A percentile compares a stretch with the other conserved stretches of the same genome.
Evolutionary conservation across 768 basidiomycete species (phyloP).

Genomic region (Serendipita vermifera): DNA sequence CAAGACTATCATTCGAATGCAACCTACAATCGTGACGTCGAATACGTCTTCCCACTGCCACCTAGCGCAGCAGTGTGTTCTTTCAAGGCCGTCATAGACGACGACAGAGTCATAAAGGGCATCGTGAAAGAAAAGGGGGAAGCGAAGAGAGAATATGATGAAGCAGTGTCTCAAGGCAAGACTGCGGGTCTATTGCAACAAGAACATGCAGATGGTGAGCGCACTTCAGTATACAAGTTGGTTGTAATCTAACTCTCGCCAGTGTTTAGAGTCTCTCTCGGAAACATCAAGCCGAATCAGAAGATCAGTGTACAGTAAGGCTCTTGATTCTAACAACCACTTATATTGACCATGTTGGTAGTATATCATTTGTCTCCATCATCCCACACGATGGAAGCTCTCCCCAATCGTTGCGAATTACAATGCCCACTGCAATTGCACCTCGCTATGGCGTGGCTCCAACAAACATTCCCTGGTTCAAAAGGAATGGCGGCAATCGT

Average conservation of each 20-base stretch:
- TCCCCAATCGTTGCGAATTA: constrained; percentile 22
- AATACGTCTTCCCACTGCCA: constrained; percentile 50
- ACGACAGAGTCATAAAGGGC: constrained; percentile 33
- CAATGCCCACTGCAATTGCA: constrained; percentile 13
- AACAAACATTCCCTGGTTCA: not conserved
- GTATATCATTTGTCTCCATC: constrained; percentile 12
- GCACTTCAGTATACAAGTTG: not conserved
- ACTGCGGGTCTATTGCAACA: constrained; percentile 14
- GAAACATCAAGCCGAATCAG: constrained; percentile 8
- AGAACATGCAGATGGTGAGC: constrained; percentile 4
- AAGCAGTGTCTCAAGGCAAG: constrained; percentile 14
- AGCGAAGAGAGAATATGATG: constrained; percentile 13
- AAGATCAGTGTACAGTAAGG: constrained; percentile 11
- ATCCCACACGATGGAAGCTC: constrained; percentile 19
- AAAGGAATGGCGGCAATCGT: not conserved
- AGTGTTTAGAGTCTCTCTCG: constrained; percentile 11
- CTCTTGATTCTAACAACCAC: not conserved
- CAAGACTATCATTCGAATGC: constrained; percentile 9
- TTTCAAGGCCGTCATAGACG: constrained; percentile 36
- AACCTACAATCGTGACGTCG: not conserved
- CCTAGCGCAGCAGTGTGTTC: constrained; percentile 41
- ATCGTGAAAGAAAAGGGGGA: constrained; percentile 18
- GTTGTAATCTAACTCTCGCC: not conserved
- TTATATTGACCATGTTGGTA: not conserved
- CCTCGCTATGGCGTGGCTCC: constrained; percentile 12